Conservation (phyloP, 2,329 filamentous ascomycete species). For the Graphilbum fragrans region DNA sequence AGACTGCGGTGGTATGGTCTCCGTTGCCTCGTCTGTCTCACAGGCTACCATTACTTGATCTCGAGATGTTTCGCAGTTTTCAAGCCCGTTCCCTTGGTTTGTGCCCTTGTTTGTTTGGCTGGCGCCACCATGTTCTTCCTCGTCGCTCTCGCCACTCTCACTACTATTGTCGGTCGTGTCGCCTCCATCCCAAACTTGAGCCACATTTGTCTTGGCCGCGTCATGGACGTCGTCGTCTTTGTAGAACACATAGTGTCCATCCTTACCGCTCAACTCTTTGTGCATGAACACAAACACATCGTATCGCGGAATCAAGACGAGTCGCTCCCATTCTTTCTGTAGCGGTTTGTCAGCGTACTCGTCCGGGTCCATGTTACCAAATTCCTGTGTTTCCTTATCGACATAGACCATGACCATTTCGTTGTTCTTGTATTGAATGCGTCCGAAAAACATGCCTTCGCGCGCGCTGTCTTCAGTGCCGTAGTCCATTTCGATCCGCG, state of each 20-base stretch:
- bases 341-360: slow-evolving; percentile 3
- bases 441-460: slow-evolving; percentile 10
- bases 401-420: slow-evolving; percentile 6
- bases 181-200: too few species aligned
- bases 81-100: too few species aligned
- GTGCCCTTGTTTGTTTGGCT: too few species aligned
- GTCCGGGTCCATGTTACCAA: slow-evolving; percentile 5
- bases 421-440: slow-evolving; percentile 1
- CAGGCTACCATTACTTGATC: too few species aligned
- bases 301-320: slow-evolving; percentile 3
- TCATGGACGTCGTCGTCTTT: slow-evolving; percentile 5
- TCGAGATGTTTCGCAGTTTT: too few species aligned
- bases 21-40: too few species aligned
- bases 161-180: not conserved
- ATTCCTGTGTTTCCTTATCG: slow-evolving; percentile 7
- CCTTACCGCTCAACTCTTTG: not conserved
- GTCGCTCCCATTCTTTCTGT: not conserved
- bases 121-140: not conserved
- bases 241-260: slow-evolving; percentile 1
- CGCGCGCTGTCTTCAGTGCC: slow-evolving; percentile 1
- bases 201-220: too few species aligned
- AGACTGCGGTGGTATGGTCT: too few species aligned
- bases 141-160: not conserved
- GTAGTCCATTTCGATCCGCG: slow-evolving; percentile 5
- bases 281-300: slow-evolving; percentile 9